Evolutionary conservation across 2,329 filamentous ascomycete genomes (phyloP), one percentile per base, ranked within the genome.

Genomic region (Fusarium staphyleae): DNA sequence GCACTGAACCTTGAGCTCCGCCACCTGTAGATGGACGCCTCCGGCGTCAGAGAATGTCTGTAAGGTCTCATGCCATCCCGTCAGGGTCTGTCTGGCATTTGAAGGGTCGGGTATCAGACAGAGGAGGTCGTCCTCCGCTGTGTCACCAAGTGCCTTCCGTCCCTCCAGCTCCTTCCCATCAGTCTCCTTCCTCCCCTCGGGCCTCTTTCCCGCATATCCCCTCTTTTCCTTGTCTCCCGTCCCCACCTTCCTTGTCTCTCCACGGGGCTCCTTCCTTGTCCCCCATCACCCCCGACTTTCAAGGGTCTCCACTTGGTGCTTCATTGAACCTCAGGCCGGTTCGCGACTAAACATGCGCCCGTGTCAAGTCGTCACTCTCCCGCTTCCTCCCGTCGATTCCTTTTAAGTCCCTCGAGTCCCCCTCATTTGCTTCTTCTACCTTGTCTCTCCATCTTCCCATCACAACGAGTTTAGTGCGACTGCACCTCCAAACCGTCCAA

Each of bases 251-350:
- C 32, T 47, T 24, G 22, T 9, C 55, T 24, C 26, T 24, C 22
- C 22, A 24, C 22, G 22, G 22, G 22, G 36, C 46, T 28, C 46
- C 46, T 33, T 28, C 36, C 33, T 14, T 29, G 24, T n/a, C 19
- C 58, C 59, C 55, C 28, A 30, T 55, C 46, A n/a, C 59, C 59
- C 51, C 59, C 51, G 53, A 57, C 35, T 55, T 54, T 40, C 46
- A 47, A 48, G 48, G 30, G 35, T n/a, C 60, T 42, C 60, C 59
- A 63, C 59, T 60, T 59, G 28, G 60, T 41, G 12, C 37, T 43
- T 18, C 35, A 55, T 59, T 54, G 47, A 57, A 60, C 42, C 55
- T 26, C 55, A 63, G 60, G 55, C 56, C 19, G 46, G 34, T 28
- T 24, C 24, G 41, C 39, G 35, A 42, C 42, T 43, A 62, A 44